A percentile compares a stretch with the other conserved stretches of the same genome.
phyloP scores from a whole-genome alignment of 2,329 filamentous ascomycete species.

The Fusarium succisae region DNA sequence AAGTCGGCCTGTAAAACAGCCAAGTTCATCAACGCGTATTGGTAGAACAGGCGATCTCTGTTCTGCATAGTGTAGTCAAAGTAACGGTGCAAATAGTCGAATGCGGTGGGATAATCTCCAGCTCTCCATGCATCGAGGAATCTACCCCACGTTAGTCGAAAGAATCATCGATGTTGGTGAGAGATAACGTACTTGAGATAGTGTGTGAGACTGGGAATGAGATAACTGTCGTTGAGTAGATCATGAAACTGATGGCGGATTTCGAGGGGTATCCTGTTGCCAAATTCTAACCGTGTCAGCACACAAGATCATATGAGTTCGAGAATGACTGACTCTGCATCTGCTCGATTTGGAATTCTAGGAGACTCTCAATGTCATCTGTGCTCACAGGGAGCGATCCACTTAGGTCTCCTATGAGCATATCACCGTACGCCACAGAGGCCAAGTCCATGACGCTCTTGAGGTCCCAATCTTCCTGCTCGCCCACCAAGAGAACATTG shows the following conservation, averaged over 20 bases:
- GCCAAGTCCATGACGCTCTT: constrained; percentile 57
- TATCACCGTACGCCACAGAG: constrained; percentile 61
- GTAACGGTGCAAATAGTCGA: constrained; percentile 91
- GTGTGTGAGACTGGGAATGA: constrained; percentile 78
- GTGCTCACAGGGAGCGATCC: constrained; percentile 68
- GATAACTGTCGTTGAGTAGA: constrained; percentile 72
- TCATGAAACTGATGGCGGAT: constrained; percentile 76
- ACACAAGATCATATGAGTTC: neutral
- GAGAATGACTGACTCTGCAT: constrained; percentile 75
- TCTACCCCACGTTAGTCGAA: constrained; percentile 51
- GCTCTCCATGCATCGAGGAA: constrained; percentile 94
- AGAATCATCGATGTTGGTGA: neutral
- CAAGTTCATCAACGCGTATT: constrained; percentile 92
- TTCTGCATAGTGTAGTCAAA: constrained; percentile 97
- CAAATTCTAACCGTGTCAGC: constrained; percentile 64
- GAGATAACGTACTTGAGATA: constrained; percentile 68
- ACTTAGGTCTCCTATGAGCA: constrained; percentile 56
- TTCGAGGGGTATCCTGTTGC: constrained; percentile 78
- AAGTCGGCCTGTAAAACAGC: constrained; percentile 96
- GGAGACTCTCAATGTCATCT: constrained; percentile 80
- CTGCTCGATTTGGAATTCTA: constrained; percentile 89
- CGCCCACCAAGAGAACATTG: constrained; percentile 60
- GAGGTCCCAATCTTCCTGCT: constrained; percentile 59
- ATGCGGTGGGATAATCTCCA: constrained; percentile 88
- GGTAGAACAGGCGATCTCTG: constrained; percentile 85